A percentile compares a stretch with the other conserved stretches of the same genome.
phyloP scores from a whole-genome alignment of 192 early-diverging fungal species.

The Cladochytrium replicatum region DNA sequence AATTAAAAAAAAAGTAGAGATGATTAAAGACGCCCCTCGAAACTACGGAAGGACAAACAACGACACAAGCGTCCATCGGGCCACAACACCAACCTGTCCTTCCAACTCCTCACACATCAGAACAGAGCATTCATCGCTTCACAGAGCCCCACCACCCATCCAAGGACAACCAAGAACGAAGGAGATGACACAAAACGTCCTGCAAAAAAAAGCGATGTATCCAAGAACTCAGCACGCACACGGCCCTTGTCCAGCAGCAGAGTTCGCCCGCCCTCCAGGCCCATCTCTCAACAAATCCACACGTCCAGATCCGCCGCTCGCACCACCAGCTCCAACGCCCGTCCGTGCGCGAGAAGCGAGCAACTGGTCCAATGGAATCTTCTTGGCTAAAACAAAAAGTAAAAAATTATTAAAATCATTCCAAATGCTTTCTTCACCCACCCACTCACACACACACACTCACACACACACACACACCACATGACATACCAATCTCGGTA shows the following conservation, averaged over 20 bases:
- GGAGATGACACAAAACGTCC: not conserved
- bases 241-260: slow-evolving; percentile 6
- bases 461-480: not conserved
- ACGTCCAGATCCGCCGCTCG: slow-evolving; percentile 14
- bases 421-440: not conserved
- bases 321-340: slow-evolving; percentile 6
- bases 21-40: too few relatives aligned
- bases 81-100: too few relatives aligned
- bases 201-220: not conserved
- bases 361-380: slow-evolving; percentile 45
- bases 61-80: too few relatives aligned
- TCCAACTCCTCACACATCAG: too few relatives aligned
- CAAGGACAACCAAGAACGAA: not conserved
- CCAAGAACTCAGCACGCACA: slow-evolving; percentile 13
- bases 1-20: too few relatives aligned
- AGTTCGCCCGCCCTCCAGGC: too few relatives aligned
- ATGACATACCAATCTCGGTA: slow-evolving; percentile 65
- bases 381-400: slow-evolving; percentile 30
- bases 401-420: not conserved
- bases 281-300: slow-evolving; percentile 32
- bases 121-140: too few relatives aligned
- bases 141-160: too few relatives aligned
- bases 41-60: too few relatives aligned
- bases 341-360: slow-evolving; percentile 23
- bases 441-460: not conserved